Evolutionary conservation across 106 monocot genomes (phyloP).

Genomic region (Vanilla planifolia): DNA sequence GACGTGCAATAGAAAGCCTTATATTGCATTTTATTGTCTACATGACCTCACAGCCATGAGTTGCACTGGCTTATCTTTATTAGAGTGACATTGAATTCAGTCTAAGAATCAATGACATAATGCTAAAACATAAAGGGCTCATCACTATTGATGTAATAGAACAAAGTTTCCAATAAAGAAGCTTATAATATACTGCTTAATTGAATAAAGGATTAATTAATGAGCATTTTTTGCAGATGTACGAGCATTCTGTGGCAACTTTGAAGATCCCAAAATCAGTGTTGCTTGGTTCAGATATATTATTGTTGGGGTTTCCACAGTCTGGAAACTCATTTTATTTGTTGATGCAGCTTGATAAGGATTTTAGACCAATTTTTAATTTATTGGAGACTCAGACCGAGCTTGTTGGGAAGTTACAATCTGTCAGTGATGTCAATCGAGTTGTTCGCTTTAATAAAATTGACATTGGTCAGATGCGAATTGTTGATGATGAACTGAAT

Average conservation of each 20-base stretch:
- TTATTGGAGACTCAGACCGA: constrained; percentile 70
- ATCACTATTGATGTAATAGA: no score
- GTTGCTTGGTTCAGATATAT: constrained; percentile 53
- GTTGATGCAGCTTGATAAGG: constrained; percentile 86
- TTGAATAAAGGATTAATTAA: no score
- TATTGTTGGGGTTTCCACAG: constrained; percentile 80
- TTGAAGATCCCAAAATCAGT: constrained; percentile 67
- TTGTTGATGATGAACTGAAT: constrained; percentile 77
- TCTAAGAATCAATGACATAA: no score
- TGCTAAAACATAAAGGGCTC: no score
- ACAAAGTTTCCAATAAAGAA: no score
- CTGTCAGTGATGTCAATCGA: constrained; percentile 36
- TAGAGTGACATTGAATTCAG: no score
- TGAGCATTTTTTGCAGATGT: constrained; percentile 46
- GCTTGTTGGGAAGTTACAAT: constrained; percentile 33
- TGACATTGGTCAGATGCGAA: constrained; percentile 61
- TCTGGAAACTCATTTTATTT: constrained; percentile 81
- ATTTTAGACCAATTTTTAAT: constrained; percentile 74
- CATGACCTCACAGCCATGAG: no score
- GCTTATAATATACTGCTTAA: no score
- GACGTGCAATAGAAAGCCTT: no score
- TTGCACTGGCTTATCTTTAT: no score
- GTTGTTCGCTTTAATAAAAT: constrained; percentile 51
- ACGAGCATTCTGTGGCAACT: constrained; percentile 55
- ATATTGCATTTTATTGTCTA: no score